Evolutionary conservation across 179 eudicot species (phyloP).

Genomic region (Pouteria campechiana): DNA sequence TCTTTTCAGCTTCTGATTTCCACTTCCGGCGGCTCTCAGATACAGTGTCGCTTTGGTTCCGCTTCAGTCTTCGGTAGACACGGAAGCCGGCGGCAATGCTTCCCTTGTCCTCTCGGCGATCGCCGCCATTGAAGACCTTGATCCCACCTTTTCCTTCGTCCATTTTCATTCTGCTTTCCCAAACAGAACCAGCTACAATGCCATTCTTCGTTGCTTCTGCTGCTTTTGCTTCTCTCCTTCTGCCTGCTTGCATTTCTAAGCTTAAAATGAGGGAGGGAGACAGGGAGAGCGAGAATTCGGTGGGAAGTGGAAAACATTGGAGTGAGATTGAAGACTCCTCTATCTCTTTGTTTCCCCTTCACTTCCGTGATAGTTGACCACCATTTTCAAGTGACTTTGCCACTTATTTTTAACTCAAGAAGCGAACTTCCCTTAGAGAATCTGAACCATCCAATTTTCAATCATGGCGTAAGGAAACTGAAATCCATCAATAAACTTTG

Average conservation of each 20-base stretch:
- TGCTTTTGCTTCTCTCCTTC: constrained; percentile 12
- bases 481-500: no score
- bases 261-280: no score
- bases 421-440: no score
- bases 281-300: no score
- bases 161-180: constrained; percentile 40
- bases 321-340: no score
- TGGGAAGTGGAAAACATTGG: no score
- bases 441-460: no score
- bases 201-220: constrained; percentile 10
- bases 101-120: constrained; percentile 10
- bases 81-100: neutral
- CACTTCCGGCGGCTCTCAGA: constrained; percentile 32
- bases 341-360: no score
- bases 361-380: no score
- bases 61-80: constrained; percentile 2
- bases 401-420: no score
- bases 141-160: constrained; percentile 36
- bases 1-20: constrained; percentile 25
- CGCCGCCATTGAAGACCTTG: constrained; percentile 28
- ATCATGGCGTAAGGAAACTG: no score
- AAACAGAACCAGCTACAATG: constrained; percentile 33
- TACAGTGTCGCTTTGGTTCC: constrained; percentile 20
- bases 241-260: constrained; percentile 20
- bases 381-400: no score